Percentiles rank a stretch among this genome's conserved stretches.
Conservation (phyloP, 768 basidiomycete species). For the Suillus subalutaceus region DNA sequence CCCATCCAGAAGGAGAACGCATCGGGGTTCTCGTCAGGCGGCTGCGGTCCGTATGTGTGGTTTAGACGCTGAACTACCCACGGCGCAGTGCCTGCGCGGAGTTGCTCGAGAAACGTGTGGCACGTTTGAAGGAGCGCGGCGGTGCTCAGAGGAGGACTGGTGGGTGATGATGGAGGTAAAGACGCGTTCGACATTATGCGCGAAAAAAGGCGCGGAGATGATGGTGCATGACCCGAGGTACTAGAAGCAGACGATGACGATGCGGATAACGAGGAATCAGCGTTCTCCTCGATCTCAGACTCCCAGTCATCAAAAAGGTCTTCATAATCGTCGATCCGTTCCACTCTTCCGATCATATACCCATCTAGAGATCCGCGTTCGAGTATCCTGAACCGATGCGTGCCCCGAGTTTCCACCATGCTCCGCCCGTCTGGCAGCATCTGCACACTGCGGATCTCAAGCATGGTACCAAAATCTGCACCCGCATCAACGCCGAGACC, state of each 20-base stretch:
- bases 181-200: conserved; percentile 20
- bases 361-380: conserved; percentile 87
- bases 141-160: conserved; percentile 22
- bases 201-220: conserved; percentile 21
- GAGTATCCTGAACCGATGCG: conserved; percentile 79
- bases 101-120: conserved; percentile 60
- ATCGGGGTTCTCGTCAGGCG: conserved; percentile 57
- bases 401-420: conserved; percentile 76
- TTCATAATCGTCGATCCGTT: conserved; percentile 50
- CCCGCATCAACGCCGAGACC: conserved; percentile 25
- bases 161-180: conserved; percentile 10
- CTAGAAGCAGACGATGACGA: conserved; percentile 16
- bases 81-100: conserved; percentile 75
- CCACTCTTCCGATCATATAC: conserved; percentile 84
- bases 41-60: conserved; percentile 77
- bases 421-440: conserved; percentile 90
- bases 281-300: conserved; percentile 15
- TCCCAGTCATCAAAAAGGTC: conserved; percentile 36
- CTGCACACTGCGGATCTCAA: conserved; percentile 84
- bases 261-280: conserved; percentile 20
- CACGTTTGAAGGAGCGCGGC: conserved; percentile 52
- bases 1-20: conserved; percentile 91
- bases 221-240: conserved; percentile 5
- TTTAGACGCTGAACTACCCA: conserved; percentile 92
- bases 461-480: conserved; percentile 86